Evolutionary conservation across 768 basidiomycete species (phyloP).

Genomic region (Russula griseocarnosa): DNA sequence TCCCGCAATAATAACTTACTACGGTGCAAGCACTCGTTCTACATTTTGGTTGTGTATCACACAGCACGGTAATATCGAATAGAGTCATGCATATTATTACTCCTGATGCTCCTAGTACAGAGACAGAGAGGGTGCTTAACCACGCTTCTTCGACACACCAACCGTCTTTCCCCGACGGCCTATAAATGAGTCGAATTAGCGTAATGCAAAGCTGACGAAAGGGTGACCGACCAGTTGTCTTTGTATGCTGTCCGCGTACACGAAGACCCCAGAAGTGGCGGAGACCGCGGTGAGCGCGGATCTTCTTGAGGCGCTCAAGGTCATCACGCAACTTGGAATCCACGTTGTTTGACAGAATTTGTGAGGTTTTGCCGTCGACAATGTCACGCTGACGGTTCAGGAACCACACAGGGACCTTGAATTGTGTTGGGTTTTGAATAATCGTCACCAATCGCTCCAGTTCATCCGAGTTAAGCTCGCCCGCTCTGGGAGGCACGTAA

Average conservation of each 20-base stretch:
- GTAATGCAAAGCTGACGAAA: background rate
- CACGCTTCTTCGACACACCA: conserved; percentile 91
- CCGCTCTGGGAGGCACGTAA: conserved; percentile 57
- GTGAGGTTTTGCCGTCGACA: conserved; percentile 92
- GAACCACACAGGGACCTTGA: conserved; percentile 99
- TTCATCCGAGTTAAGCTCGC: conserved; percentile 99
- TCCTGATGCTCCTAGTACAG: conserved; percentile 2
- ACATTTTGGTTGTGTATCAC: conserved; percentile 4
- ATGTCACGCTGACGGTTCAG: conserved; percentile 99
- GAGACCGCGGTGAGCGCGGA: conserved; percentile 91
- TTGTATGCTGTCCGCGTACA: conserved; percentile 98
- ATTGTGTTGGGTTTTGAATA: conserved; percentile 98
- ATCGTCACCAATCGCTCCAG: conserved; percentile 98
- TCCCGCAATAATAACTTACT: too few species aligned
- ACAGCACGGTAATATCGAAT: conserved; percentile 1
- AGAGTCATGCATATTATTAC: conserved; percentile 3
- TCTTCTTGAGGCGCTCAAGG: conserved; percentile 98
- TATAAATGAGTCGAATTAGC: conserved; percentile 32
- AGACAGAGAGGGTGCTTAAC: conserved; percentile 37
- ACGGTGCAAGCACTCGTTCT: background rate
- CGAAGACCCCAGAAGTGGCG: conserved; percentile 92
- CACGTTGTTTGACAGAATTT: conserved; percentile 93
- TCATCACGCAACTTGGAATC: conserved; percentile 99
- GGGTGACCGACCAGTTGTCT: conserved; percentile 79
- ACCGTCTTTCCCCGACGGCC: conserved; percentile 95